Evolutionary conservation across 78 protist genomes (phyloP), one percentile per base, ranked within the genome.

Genomic region (Paratrimastix pyriformis): DNA sequence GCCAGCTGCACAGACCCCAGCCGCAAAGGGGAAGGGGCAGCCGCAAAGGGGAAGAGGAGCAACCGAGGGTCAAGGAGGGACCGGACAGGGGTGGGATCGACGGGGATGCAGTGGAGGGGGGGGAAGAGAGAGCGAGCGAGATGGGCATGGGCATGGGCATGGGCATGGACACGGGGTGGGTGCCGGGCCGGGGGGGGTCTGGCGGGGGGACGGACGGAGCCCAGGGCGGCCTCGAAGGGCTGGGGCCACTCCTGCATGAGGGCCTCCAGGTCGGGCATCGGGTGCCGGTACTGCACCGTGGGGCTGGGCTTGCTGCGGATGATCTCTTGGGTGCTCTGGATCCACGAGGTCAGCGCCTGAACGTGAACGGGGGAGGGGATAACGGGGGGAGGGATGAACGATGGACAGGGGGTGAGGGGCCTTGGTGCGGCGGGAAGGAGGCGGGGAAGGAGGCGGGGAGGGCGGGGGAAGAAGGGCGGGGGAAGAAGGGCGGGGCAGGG

Each of bases 311-410:
- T 11, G 68, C 68, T 62, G 15, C 18, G 11, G 21, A 29, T 15
- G 37, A 62, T 29, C 68, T 62, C 68, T 15, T 62, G 42, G 37
- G 21, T 62, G 29, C 45, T 35, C 11, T 62, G 11, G 21, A 62
- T 62, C 68, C 68, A 62, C 68, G 68, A 62, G 15, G 15, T 15
- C 11, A 62, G 37, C 15, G 42, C 68, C 68, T 62, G n/a, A n/a
- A n/a, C n/a, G n/a, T n/a, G n/a, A n/a, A n/a, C n/a, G n/a, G n/a
- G 15, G 13, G 32, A 50, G 15, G 55, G 15, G 15, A 50, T 50
- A 15, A 50, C 55, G 55, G 55, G 32, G 55, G 15, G 55, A 50
- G 55, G 15, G 55, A 50, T 50, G 55, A 50, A 50, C 32, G 15
- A 50, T 50, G 13, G 15, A 15, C 55, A 15, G 13, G 55, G 15